Evolutionary conservation across 371 early-diverging fungal species (phyloP).

Genomic region (Haplosporangium sp.): DNA sequence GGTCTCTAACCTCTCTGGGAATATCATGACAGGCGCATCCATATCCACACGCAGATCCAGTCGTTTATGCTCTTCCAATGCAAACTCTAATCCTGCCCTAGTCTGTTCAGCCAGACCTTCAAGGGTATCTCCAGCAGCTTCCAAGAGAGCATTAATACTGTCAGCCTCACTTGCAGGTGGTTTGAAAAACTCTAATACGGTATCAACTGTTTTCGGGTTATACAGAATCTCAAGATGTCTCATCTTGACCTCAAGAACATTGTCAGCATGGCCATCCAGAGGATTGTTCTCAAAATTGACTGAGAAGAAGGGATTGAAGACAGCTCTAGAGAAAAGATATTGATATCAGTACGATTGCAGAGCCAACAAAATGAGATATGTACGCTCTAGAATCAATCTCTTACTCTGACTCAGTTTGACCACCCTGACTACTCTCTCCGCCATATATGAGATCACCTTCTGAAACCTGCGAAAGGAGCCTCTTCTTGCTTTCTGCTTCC

Average conservation of each 20-base stretch:
- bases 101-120: slow-evolving; percentile 93
- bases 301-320: slow-evolving; percentile 82
- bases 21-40: slow-evolving; percentile 96
- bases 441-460: slow-evolving; percentile 49
- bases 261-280: slow-evolving; percentile 88
- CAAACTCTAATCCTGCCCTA: slow-evolving; percentile 85
- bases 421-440: slow-evolving; percentile 30
- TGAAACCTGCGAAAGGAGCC: slow-evolving; percentile 35
- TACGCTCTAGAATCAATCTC: background rate
- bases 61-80: slow-evolving; percentile 90
- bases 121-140: slow-evolving; percentile 92
- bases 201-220: slow-evolving; percentile 83
- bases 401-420: slow-evolving; percentile 10
- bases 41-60: slow-evolving; percentile 93
- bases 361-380: background rate
- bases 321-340: background rate
- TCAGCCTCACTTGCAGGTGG: slow-evolving; percentile 86
- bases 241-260: slow-evolving; percentile 86
- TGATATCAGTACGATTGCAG: background rate
- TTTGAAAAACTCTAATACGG: slow-evolving; percentile 86
- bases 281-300: slow-evolving; percentile 90
- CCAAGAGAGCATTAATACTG: slow-evolving; percentile 75
- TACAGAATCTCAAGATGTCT: slow-evolving; percentile 92
- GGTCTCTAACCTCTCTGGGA: slow-evolving; percentile 82
- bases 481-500: slow-evolving; percentile 60